Evolutionary conservation across 345 rosid species (phyloP), one percentile per base, ranked within the genome.

Genomic region (Moricandia arvensis): DNA sequence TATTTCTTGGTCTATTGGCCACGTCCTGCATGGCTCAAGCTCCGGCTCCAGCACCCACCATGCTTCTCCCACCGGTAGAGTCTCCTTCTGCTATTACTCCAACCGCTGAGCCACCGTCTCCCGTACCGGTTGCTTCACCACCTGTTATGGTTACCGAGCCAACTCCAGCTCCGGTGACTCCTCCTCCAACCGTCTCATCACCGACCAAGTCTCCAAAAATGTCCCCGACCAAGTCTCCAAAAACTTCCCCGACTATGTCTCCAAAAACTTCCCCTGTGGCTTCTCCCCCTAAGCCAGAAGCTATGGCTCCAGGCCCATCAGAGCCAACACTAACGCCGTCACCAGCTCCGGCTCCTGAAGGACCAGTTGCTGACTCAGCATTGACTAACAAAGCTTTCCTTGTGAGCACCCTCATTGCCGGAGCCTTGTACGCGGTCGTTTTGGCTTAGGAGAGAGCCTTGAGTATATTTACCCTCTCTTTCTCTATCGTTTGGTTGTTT

Each of bases 11-110:
- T 74, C 87, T 92, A 54, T 61, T 90, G 78, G 87, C 86, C 74
- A 82, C 88, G 4, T 83, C 94, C 0, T 86, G 90, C 80, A 55
- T 84, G 65, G 95, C 96, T 16, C 95, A 90, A 68, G 84, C 84
- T 8, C 81, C 95, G 49, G 67, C 29, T 62, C 49, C 66, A 4
- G 49, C 86, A 0, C 82, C 82, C 0, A 54, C 55, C 2, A 73
- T 65, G 33, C 3, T 72, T 61, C 66, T 73, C 59, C 78, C 81
- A 3, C 81, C 81, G 7, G 69, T 73, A 5, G 70, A 43, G 11
- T 73, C 79, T 59, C 91, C 88, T 12, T 43, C 90, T 7, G 81
- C 83, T 31, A 73, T 90, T 7, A 35, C 91, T 4, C 79, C 73
- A 68, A 49, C 73, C n/a, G 49, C 68, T 34, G 62, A 66, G 38